Base-by-base conservation (phyloP, 768 basidiomycete species). In the Mycena capillaripes region DNA sequence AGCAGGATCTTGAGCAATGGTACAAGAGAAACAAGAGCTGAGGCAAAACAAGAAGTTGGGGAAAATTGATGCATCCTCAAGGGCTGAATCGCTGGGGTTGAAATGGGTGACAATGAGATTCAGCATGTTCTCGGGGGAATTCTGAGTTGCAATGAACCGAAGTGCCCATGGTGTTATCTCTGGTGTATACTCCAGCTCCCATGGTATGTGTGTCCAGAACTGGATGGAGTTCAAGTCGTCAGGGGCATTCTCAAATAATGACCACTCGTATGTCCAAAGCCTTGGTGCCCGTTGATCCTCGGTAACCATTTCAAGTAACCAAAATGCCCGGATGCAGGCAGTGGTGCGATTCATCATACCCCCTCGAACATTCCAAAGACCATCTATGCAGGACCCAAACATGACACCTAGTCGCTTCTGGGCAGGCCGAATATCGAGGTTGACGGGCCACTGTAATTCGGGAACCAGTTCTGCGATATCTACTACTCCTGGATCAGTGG, bases 121-220 rank as follows among this genome's bases (percentile, higher is more conserved):
- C n/a, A 38, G 6, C 9, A 12, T 11, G 6, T 23, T 23, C 32
- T 38, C 34, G 6, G 56, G 56, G n/a, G n/a, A n/a, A n/a, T n/a
- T n/a, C n/a, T n/a, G n/a, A n/a, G n/a, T n/a, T n/a, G n/a, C n/a
- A n/a, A 21, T 25, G 21, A 58, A n/a, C n/a, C 32, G 34, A 14
- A 58, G 56, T 38, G 56, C 21, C 34, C n/a, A 58, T 19, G n/a
- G 56, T 38, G 56, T 58, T n/a, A 58, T 58, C n/a, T n/a, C n/a
- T 4, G 2, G 21, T 38, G 34, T 3, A n/a, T 38, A 38, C 56
- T 6, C 3, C 23, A 23, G 46, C 46, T 5, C 12, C n/a, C 21
- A n/a, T 19, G 53, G 12, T 58, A n/a, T 23, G 14, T n/a, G 21
- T 58, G 36, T 58, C 56, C 34, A 58, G 38, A 38, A 58, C 38